Evolutionary conservation across 2,329 filamentous ascomycete species (phyloP), one percentile per base, ranked within the genome.

Genomic region (Alternaria gaisen): DNA sequence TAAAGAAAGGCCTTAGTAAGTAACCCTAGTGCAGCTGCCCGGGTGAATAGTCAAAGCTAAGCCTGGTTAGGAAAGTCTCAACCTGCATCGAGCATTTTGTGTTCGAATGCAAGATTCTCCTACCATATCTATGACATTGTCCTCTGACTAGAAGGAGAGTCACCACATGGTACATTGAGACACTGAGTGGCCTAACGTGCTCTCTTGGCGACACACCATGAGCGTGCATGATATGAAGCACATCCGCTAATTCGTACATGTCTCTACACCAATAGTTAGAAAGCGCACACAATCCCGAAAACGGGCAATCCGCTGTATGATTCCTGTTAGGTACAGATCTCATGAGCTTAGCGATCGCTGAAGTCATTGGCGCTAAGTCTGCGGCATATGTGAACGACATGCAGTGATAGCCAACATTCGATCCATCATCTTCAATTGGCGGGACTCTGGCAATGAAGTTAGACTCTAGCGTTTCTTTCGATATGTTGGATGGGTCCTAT

Each of bases 61-160:
- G 40, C 30, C 44, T 9, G 14, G 18, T 16, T 28, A 40, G 44
- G 52, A 56, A 44, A 32, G 44, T 59, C 38, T 56, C 46, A 36
- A 52, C 44, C 43, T 24, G 1, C 12, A 6, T 20, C n/a, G 24
- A 50, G 43, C 30, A 43, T 59, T 4, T 24, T 38, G 14, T 38
- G 32, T 8, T 47, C 10, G 14, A 38, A 24, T 24, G 14, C 32
- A 50, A 36, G 30, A 12, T 38, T 36, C 20, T 20, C 8, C 18
- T 14, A 12, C 20, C 38, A 12, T n/a, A 32, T 20, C 24, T 30
- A 18, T n/a, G 14, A 30, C 10, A 30, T 30, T 11, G 9, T 11
- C 11, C 1, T 30, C 9, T 26, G 7, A 26, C 24, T 26, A 26
- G 24, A 26, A 26, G 24, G 11, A 32, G 44, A 22, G 11, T 12